Conservation (phyloP, 352 stramenopile genomes). For the Pythium monospermum region DNA sequence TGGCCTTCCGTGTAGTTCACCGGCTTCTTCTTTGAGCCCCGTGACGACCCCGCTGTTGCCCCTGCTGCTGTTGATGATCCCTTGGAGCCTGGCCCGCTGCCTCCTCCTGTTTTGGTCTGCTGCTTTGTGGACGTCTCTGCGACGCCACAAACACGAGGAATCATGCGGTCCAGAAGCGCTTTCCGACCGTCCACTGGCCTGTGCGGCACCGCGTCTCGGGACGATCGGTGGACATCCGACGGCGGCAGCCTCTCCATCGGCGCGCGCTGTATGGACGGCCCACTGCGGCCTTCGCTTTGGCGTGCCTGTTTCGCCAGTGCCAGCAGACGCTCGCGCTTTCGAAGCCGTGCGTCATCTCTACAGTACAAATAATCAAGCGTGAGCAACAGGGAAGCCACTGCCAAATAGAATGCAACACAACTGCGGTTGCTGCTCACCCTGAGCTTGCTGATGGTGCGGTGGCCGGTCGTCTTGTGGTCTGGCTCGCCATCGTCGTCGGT, state of each 20-base stretch:
- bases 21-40: conserved; percentile 32
- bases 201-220: background rate
- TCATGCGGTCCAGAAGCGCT: conserved; percentile 75
- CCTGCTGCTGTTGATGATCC: background rate
- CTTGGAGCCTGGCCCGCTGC: background rate
- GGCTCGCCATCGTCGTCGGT: background rate
- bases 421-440: conserved; percentile 16
- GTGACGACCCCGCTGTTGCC: conserved; percentile 3
- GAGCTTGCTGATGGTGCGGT: conserved; percentile 17
- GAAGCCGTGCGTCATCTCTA: conserved; percentile 14
- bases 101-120: conserved; percentile 5
- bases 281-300: background rate
- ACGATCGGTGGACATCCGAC: background rate
- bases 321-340: conserved; percentile 15
- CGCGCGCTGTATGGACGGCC: background rate
- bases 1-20: conserved; percentile 55
- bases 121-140: conserved; percentile 18
- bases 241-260: background rate
- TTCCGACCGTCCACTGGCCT: conserved; percentile 37
- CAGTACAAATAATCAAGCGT: background rate
- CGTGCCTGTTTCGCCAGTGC: conserved; percentile 14
- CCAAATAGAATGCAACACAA: too few species aligned
- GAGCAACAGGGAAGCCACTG: too few species aligned
- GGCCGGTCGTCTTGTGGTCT: background rate
- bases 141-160: conserved; percentile 66